Percentiles rank a stretch among this genome's conserved stretches.
Conservation (phyloP, 140 eudicot species). For the Anethum foeniculum region DNA sequence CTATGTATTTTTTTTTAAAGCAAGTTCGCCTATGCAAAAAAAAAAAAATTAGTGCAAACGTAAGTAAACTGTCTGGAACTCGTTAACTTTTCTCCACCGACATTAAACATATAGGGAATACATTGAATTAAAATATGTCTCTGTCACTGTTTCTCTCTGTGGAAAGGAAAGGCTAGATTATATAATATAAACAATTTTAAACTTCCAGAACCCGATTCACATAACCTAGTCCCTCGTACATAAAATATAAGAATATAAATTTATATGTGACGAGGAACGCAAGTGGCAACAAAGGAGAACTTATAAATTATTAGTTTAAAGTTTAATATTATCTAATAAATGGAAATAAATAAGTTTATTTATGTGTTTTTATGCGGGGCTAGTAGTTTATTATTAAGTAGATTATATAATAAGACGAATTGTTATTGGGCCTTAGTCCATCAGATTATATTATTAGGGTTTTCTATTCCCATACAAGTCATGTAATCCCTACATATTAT, state of each 20-base stretch:
- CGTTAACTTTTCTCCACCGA: not conserved
- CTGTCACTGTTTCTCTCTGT: not conserved
- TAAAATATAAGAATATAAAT: not conserved
- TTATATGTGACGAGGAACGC: too few species aligned
- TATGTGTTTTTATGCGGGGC: too few species aligned
- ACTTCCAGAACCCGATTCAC: not conserved
- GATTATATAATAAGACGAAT: too few species aligned
- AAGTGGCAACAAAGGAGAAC: too few species aligned
- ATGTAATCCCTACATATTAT: too few species aligned
- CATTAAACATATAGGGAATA: not conserved
- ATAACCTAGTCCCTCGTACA: not conserved
- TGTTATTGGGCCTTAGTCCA: too few species aligned
- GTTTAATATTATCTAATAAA: too few species aligned
- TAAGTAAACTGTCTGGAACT: not conserved
- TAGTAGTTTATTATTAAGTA: too few species aligned
- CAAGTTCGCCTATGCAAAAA: not conserved
- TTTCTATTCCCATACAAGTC: too few species aligned
- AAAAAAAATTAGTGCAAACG: not conserved
- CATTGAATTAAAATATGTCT: not conserved
- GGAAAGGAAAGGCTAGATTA: not conserved
- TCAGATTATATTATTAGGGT: too few species aligned
- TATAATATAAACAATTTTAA: not conserved
- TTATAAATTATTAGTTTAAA: too few species aligned
- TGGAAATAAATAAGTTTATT: too few species aligned
- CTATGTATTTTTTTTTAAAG: not conserved